A percentile compares a stretch with the other conserved stretches of the same genome.
Conservation (phyloP, 257 asterid genomes). For the Solanum bulbocastanum region DNA sequence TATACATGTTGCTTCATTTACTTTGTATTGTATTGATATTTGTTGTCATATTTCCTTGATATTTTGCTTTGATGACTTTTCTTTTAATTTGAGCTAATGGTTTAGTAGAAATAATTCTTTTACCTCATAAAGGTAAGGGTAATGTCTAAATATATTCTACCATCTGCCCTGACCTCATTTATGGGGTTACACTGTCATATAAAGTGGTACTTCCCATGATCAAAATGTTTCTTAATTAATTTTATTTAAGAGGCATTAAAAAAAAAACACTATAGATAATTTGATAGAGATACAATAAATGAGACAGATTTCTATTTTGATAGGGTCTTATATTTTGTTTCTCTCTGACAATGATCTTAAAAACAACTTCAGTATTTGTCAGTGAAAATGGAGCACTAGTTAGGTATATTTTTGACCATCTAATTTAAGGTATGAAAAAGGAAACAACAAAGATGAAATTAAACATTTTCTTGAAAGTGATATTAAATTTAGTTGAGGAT, state of each 20-base stretch:
- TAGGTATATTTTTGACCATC: not conserved
- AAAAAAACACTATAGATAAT: not conserved
- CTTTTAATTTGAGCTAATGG: not conserved
- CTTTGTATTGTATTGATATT: not conserved
- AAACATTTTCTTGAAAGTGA: not conserved
- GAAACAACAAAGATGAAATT: conserved; percentile 1
- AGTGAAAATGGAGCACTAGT: not conserved
- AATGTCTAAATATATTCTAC: too few species aligned
- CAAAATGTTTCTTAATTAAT: not conserved
- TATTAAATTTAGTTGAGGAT: not conserved
- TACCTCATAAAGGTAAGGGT: not conserved
- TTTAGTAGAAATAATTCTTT: too few species aligned
- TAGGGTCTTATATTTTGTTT: not conserved
- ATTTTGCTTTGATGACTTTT: not conserved
- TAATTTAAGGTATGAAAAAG: conserved; percentile 1
- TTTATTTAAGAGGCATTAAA: not conserved
- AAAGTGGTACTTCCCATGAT: not conserved
- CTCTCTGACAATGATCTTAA: not conserved
- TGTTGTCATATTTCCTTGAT: not conserved
- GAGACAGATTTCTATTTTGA: not conserved
- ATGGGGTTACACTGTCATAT: not conserved
- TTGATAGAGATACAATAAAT: not conserved
- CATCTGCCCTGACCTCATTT: rapidly evolving
- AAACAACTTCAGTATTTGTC: not conserved
- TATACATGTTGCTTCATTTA: not conserved